Evolutionary conservation across 305 asterid species (phyloP), one percentile per base, ranked within the genome.

Genomic region (Fraxinus nigra): DNA sequence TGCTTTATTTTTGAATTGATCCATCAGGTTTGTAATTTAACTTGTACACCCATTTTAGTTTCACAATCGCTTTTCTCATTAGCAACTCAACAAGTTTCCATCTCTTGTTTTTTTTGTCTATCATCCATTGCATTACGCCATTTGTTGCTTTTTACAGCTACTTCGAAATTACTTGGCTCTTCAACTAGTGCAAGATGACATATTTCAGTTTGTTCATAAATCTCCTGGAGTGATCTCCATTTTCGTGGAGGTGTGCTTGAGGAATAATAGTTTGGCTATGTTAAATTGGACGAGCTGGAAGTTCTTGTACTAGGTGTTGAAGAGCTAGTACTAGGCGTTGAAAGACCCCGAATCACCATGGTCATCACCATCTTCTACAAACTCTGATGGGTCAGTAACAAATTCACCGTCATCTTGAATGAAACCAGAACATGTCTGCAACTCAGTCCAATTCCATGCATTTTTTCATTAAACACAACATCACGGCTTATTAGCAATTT

Each of bases 51-150:
- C 79, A 77, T 72, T 56, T 69, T 5, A 73, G 70, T 30, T 72
- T 40, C 8, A 78, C 75, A 2, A 72, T 70, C 5, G 56, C 72
- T 61, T 40, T 54, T 34, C 34, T 24, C 8, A 28, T 7, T 0
- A 76, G 82, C 22, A 59, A 70, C 5, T 70, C 76, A 72, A 82
- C 72, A 6, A 82, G 30, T 20, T 70, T 72, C 56, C 70, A 70
- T 16, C 69, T 82, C 14, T 48, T 40, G 5, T 78, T 82, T 72
- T 35, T 37, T 78, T 5, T 7, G 78, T 22, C 67, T 78, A 76
- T 73, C 73, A 63, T 73, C 26, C 22, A 74, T n/a, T 2, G 73
- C 30, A 1, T 74, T 38, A 34, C 33, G 26, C 72, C 43, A 83
- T 11, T 33, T 61, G 20, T 28, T 24, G 37, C 32, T 46, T 54